These are phyloP conservation scores for Euphorbia corollata DNA, from an alignment of 441 rosid genomes.

Conservation along the genomic window DNA sequence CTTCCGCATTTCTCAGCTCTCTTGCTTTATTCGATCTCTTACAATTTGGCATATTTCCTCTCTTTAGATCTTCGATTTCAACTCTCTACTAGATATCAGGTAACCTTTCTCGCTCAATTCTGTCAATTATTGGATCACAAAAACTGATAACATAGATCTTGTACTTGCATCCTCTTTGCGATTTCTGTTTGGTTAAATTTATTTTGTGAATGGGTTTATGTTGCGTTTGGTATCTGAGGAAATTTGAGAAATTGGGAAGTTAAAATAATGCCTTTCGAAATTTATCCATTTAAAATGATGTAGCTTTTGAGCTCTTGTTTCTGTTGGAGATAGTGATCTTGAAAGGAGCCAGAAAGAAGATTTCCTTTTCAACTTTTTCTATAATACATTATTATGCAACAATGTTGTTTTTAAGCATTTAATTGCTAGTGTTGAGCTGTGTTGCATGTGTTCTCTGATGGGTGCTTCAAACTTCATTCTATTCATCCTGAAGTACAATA, in stretches of 20 bases:
- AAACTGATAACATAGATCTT: neutral
- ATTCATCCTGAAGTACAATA: too few relatives aligned
- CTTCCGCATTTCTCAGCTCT: neutral
- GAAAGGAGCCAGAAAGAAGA: neutral
- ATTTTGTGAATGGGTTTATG: neutral
- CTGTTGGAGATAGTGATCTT: neutral
- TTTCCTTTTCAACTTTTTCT: neutral
- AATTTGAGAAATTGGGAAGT: neutral
- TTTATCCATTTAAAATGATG: neutral
- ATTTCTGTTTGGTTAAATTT: neutral
- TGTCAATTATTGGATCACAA: too few relatives aligned
- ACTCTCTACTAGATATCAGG: neutral
- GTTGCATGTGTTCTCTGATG: neutral
- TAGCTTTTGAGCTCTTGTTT: neutral
- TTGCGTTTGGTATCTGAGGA: constrained; percentile 1
- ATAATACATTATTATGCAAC: neutral
- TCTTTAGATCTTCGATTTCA: neutral
- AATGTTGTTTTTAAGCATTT: neutral
- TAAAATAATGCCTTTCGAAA: neutral
- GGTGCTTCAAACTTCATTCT: too few relatives aligned
- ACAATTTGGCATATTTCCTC: neutral
- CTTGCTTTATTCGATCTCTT: constrained; percentile 9
- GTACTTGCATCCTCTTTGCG: neutral
- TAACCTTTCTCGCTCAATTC: neutral
- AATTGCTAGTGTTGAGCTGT: neutral